Evolutionary conservation across 1,139 yeast genomes (phyloP).

Genomic region (Pichiaceae sp.): DNA sequence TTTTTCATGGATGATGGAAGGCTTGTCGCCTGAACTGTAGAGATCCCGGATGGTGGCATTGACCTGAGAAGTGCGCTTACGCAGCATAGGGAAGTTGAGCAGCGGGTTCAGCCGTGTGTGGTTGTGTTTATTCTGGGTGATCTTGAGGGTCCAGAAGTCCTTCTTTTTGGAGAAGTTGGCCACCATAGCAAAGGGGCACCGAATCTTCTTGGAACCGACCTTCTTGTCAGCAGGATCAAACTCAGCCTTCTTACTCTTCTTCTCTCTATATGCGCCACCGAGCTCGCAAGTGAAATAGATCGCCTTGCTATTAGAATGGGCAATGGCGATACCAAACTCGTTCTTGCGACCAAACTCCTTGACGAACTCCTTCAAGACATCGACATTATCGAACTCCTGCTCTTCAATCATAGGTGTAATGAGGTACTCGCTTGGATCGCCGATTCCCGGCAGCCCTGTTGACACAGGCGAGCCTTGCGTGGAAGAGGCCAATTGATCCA

Average conservation of each 20-base stretch:
- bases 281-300: conserved; percentile 55
- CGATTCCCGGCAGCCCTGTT: conserved; percentile 5
- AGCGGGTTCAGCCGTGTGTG: conserved; percentile 53
- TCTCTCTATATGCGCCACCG: conserved; percentile 50
- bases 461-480: neutral
- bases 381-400: conserved; percentile 42
- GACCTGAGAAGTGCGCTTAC: conserved; percentile 46
- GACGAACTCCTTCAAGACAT: conserved; percentile 45
- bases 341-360: conserved; percentile 50
- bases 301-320: conserved; percentile 51
- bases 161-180: conserved; percentile 44
- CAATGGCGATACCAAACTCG: conserved; percentile 53
- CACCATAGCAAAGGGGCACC: conserved; percentile 53
- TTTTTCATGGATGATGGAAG: conserved; percentile 47
- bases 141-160: conserved; percentile 44
- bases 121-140: conserved; percentile 50
- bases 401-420: conserved; percentile 50
- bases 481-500: neutral
- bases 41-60: conserved; percentile 44
- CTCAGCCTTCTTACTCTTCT: conserved; percentile 26
- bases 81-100: conserved; percentile 48
- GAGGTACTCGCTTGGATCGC: conserved; percentile 31
- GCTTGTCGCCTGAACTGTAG: conserved; percentile 49
- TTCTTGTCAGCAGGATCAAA: conserved; percentile 12
- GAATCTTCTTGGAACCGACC: conserved; percentile 41